These are phyloP conservation scores for Chaetomidium leptoderma DNA, from an alignment of 495 filamentous ascomycete genomes.

Conservation along the genomic window DNA sequence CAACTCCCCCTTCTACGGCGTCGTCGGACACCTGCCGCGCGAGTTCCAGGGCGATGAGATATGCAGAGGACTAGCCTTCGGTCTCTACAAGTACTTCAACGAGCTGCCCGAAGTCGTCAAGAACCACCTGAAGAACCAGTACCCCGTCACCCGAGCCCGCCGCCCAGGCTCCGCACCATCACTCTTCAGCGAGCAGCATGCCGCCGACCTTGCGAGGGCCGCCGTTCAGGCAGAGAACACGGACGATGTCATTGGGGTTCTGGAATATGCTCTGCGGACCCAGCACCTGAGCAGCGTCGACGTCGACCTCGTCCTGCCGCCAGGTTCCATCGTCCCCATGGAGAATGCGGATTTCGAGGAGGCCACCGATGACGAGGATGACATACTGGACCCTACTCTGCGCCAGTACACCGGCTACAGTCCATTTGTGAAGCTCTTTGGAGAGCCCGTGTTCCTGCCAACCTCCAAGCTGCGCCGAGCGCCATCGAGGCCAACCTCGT, in stretches of 20 bases:
- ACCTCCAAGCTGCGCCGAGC: constrained; percentile 82
- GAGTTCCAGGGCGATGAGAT: constrained; percentile 92
- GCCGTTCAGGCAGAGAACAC: constrained; percentile 76
- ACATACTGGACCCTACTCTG: constrained; percentile 55
- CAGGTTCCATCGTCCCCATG: constrained; percentile 62
- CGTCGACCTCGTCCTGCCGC: constrained; percentile 78
- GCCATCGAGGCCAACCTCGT: constrained; percentile 75
- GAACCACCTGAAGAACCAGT: constrained; percentile 50
- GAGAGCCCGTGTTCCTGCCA: constrained; percentile 78
- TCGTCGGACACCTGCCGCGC: constrained; percentile 84
- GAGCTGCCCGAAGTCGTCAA: constrained; percentile 77
- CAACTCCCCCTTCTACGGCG: constrained; percentile 88
- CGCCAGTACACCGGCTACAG: constrained; percentile 71
- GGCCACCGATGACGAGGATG: constrained; percentile 53
- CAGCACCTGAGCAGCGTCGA: constrained; percentile 80
- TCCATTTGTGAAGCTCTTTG: constrained; percentile 68
- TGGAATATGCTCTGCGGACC: constrained; percentile 68
- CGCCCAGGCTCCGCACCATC: constrained; percentile 56
- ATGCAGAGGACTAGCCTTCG: constrained; percentile 83
- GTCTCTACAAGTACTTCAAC: constrained; percentile 85
- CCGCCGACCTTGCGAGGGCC: constrained; percentile 77
- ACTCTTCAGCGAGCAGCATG: constrained; percentile 88
- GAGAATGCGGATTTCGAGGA: constrained; percentile 50
- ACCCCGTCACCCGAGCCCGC: constrained; percentile 43
- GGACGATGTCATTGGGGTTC: constrained; percentile 61